phyloP scores from a whole-genome alignment of 805 yeast species.

The Jamesozyma jinghongensis region DNA sequence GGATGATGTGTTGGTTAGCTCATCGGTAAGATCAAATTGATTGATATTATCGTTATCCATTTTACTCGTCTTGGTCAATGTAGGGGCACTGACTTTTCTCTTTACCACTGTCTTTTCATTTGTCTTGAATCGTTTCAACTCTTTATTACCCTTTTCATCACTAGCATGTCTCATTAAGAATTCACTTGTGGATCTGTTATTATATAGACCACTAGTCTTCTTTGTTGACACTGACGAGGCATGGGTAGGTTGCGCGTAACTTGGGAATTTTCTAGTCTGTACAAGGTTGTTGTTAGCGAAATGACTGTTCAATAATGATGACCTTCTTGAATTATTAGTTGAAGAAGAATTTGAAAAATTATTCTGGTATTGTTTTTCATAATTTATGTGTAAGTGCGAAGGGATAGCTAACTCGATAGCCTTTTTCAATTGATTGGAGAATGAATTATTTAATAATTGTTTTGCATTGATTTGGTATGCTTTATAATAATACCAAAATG shows the following conservation, averaged over 20 bases:
- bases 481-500: slow-evolving; percentile 62
- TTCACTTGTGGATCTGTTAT: slow-evolving; percentile 22
- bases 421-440: slow-evolving; percentile 32
- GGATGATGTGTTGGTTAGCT: slow-evolving; percentile 17
- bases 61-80: slow-evolving; percentile 1
- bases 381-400: slow-evolving; percentile 19
- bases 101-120: slow-evolving; percentile 3
- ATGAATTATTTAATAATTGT: slow-evolving; percentile 24
- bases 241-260: slow-evolving; percentile 27
- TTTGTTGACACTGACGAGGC: slow-evolving; percentile 10
- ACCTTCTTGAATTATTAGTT: slow-evolving; percentile 38
- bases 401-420: slow-evolving; percentile 59
- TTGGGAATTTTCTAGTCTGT: slow-evolving; percentile 15
- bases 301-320: slow-evolving; percentile 18
- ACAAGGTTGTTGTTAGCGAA: slow-evolving; percentile 4
- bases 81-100: slow-evolving; percentile 23
- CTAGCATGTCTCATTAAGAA: slow-evolving; percentile 5
- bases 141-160: slow-evolving; percentile 4
- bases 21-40: slow-evolving; percentile 26
- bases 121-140: slow-evolving; percentile 5
- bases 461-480: slow-evolving; percentile 48
- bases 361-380: slow-evolving; percentile 8
- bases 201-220: neutral
- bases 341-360: slow-evolving; percentile 9
- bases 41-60: neutral